Evolutionary conservation across 305 asterid genomes (phyloP).

Genomic region (Rubia balearica): DNA sequence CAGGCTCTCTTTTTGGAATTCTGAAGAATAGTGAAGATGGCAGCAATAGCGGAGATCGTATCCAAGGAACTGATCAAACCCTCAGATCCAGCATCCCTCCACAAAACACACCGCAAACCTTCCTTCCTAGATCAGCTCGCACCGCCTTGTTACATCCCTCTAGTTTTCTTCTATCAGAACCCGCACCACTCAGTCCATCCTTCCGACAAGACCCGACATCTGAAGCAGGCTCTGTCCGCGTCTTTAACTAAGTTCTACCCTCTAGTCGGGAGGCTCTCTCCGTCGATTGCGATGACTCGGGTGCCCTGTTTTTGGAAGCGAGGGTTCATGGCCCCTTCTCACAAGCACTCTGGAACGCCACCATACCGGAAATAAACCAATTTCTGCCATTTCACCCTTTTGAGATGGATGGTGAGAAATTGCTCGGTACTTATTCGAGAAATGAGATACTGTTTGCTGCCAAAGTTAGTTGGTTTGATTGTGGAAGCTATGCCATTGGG

Average conservation of each 20-base stretch:
- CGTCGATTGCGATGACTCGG: slow-evolving; percentile 29
- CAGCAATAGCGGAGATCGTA: slow-evolving; percentile 5
- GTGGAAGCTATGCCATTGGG: slow-evolving; percentile 31
- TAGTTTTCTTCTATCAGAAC: slow-evolving; percentile 11
- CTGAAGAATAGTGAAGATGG: slow-evolving; percentile 2
- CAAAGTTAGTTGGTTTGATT: slow-evolving; percentile 26
- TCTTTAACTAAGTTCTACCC: slow-evolving; percentile 25
- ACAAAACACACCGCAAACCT: slow-evolving; percentile 28
- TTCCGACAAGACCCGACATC: not conserved
- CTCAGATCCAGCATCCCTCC: slow-evolving; percentile 34
- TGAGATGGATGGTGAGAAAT: slow-evolving; percentile 12
- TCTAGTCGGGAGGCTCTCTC: slow-evolving; percentile 19
- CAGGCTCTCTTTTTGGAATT: not conserved
- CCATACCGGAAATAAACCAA: slow-evolving; percentile 16
- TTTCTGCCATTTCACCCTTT: slow-evolving; percentile 14
- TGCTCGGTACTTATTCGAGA: not conserved
- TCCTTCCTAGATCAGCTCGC: slow-evolving; percentile 34
- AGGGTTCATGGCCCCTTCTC: slow-evolving; percentile 13
- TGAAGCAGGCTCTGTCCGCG: slow-evolving; percentile 24
- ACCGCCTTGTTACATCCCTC: slow-evolving; percentile 5
- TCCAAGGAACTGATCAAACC: slow-evolving; percentile 44
- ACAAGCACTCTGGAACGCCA: slow-evolving; percentile 9
- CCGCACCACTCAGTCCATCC: slow-evolving; percentile 17
- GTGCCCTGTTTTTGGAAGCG: slow-evolving; percentile 23
- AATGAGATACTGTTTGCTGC: slow-evolving; percentile 14